Evolutionary conservation across 192 early-diverging fungal genomes (phyloP), one percentile per base, ranked within the genome.

Genomic region (Radiomyces spectabilis): DNA sequence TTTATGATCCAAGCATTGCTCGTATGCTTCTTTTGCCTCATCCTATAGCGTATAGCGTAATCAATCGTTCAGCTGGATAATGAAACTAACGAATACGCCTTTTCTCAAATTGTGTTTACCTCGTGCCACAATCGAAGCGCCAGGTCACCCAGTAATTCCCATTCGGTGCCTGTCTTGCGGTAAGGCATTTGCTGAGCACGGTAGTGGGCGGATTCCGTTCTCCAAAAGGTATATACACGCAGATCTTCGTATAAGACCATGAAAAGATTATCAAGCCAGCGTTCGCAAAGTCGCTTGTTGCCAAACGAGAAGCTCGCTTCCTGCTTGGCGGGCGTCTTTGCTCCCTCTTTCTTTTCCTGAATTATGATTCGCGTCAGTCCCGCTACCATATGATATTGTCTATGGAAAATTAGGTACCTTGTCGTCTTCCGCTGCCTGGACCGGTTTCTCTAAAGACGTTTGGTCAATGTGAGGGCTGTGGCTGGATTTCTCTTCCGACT

Each of bases 191-290:
- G 79, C 48, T 84, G 78, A 16, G 78, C 67, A 21, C 77, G 78
- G 53, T 82, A 92, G 61, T 92, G 89, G 7, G 81, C 62, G 57
- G 92, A 82, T 61, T 95, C 91, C 32, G 93, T 86, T 41, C 93
- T 83, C 79, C 93, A 87, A 29, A 87, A 83, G 8, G 94, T 94
- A 75, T 97, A 99, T 13, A 93, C 80, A 21, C 97, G 86, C 34
- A 99, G 76, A 51, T 69, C 93, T 49, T 97, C 95, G 61, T 95
- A 99, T 39, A 99, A 71, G 2, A 99, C 92, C 97, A 99, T 97
- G 51, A 98, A 98, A 41, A 95, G 74, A 70, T 99, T 98, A 65
- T 99, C 97, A 46, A 99, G 79, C 97, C 97, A 99, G 56, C 96
- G 92, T 60, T 99, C 97, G 57, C 97, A 99, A 35, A 99, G 82